Conservation (phyloP, 257 asterid genomes). For the Plectranthus barbatus region DNA sequence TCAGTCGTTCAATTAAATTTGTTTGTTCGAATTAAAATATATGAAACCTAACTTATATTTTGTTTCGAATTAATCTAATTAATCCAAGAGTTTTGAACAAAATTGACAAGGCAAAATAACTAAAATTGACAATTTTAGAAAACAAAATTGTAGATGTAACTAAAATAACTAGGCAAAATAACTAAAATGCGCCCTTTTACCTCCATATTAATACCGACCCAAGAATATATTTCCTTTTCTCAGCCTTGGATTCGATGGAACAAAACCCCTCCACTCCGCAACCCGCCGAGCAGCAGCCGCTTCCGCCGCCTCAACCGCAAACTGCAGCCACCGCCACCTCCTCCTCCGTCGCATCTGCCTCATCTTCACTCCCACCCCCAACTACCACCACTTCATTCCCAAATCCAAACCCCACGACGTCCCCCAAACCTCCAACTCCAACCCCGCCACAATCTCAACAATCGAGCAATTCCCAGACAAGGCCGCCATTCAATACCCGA, state of each 20-base stretch:
- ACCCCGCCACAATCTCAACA: conserved; percentile 26
- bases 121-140: too few relatives aligned
- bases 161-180: background rate
- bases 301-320: conserved; percentile 23
- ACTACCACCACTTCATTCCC: conserved; percentile 25
- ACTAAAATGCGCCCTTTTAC: background rate
- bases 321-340: conserved; percentile 10
- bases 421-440: conserved; percentile 23
- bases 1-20: too few relatives aligned
- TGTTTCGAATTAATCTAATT: too few relatives aligned
- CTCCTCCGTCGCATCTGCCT: conserved; percentile 11
- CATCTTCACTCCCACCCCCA: conserved; percentile 22
- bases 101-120: too few relatives aligned
- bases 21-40: too few relatives aligned
- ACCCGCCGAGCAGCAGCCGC: conserved; percentile 35
- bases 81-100: too few relatives aligned
- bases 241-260: conserved; percentile 32
- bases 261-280: conserved; percentile 34
- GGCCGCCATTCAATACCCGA: conserved; percentile 47
- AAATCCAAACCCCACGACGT: conserved; percentile 21
- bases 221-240: background rate
- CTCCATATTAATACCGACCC: background rate
- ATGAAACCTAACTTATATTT: too few relatives aligned
- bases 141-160: too few relatives aligned
- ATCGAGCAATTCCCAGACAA: conserved; percentile 27